Evolutionary conservation across 176 grass and related monocot genomes (phyloP).

Genomic region (Musa acuminata): DNA sequence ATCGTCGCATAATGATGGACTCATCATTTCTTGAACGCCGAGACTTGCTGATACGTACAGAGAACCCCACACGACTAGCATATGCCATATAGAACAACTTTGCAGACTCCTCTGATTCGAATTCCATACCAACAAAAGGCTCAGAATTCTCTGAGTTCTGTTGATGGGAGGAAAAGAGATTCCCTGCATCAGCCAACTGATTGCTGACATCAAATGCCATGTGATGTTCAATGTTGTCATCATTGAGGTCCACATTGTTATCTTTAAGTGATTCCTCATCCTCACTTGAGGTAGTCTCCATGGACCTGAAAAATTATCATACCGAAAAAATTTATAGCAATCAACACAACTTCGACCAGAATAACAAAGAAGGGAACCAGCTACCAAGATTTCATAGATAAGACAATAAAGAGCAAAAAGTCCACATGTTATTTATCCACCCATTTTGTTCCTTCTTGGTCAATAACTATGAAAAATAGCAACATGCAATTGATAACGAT

Average conservation of each 20-base stretch:
- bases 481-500: not conserved
- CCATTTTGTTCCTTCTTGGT: not conserved
- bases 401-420: not conserved
- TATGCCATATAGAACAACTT: slow-evolving; percentile 65
- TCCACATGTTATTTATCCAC: not conserved
- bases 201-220: slow-evolving; percentile 31
- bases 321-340: not conserved
- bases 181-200: slow-evolving; percentile 26
- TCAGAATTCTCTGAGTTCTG: slow-evolving; percentile 32
- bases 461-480: too few relatives aligned
- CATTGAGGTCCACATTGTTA: slow-evolving; percentile 45
- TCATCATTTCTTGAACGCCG: slow-evolving; percentile 60
- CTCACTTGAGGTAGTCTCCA: slow-evolving; percentile 48
- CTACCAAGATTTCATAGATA: not conserved
- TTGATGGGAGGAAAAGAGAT: slow-evolving; percentile 14
- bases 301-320: slow-evolving; percentile 4
- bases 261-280: slow-evolving; percentile 43
- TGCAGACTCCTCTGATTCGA: slow-evolving; percentile 57
- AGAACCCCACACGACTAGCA: slow-evolving; percentile 52
- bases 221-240: slow-evolving; percentile 34
- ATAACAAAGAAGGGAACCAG: not conserved
- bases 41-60: slow-evolving; percentile 61
- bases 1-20: slow-evolving; percentile 58
- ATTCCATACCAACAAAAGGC: slow-evolving; percentile 64
- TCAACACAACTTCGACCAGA: not conserved